A percentile compares a stretch with the other conserved stretches of the same genome.
phyloP scores from a whole-genome alignment of 768 basidiomycete species.

The Psilocybe azurescens region DNA sequence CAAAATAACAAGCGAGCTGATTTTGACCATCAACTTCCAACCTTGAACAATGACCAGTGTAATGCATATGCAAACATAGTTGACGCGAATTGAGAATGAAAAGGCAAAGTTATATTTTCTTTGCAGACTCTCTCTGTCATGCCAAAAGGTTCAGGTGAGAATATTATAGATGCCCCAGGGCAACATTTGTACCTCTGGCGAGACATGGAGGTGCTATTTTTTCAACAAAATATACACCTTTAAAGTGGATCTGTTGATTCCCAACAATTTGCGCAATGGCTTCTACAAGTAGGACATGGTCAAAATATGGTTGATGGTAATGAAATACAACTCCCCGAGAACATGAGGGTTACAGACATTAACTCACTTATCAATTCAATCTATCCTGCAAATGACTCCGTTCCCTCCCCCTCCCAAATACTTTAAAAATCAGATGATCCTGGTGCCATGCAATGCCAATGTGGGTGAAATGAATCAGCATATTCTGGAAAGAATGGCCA shows the following conservation, averaged over 20 bases:
- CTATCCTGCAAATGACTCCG: constrained; percentile 21
- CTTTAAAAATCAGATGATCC: constrained; percentile 39
- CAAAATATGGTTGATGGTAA: constrained; percentile 4
- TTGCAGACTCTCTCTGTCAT: constrained; percentile 55
- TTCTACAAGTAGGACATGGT: constrained; percentile 30
- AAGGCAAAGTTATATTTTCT: too few relatives aligned
- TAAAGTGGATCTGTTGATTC: background rate
- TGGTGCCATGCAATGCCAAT: constrained; percentile 37
- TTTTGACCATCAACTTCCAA: constrained; percentile 4
- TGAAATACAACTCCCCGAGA: constrained; percentile 16
- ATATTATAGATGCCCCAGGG: constrained; percentile 38
- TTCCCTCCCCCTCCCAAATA: constrained; percentile 28
- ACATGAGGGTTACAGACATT: constrained; percentile 13
- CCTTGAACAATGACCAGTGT: constrained; percentile 34
- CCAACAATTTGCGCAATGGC: constrained; percentile 26
- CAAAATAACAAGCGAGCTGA: background rate
- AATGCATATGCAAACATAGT: constrained; percentile 18
- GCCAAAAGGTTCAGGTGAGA: constrained; percentile 34
- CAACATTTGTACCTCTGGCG: constrained; percentile 19
- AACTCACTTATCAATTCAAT: constrained; percentile 20
- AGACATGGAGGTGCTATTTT: constrained; percentile 3
- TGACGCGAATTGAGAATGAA: constrained; percentile 12
- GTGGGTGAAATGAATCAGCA: constrained; percentile 37
- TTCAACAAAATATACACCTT: constrained; percentile 21
- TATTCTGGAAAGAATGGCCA: constrained; percentile 28